Evolutionary conservation across 306 rosid species (phyloP).

Genomic region (Fagus crenata): DNA sequence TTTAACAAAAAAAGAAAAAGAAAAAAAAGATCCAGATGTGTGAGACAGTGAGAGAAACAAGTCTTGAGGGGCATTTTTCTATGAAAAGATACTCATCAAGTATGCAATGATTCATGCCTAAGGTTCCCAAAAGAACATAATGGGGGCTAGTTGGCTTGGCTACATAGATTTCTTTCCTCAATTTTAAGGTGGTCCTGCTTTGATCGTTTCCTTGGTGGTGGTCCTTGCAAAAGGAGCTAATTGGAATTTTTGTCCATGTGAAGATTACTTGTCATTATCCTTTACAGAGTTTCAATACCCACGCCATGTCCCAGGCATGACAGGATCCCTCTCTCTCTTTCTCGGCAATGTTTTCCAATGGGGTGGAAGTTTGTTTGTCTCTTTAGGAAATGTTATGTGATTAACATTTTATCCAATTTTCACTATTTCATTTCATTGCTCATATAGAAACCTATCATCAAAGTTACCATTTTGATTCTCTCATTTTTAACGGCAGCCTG

Average conservation of each 20-base stretch:
- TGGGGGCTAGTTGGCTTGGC: slow-evolving; percentile 23
- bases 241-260: slow-evolving; percentile 14
- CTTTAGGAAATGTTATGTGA: not conserved
- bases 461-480: not conserved
- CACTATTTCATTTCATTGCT: not conserved
- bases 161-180: slow-evolving; percentile 22
- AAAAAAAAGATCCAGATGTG: slow-evolving; percentile 1
- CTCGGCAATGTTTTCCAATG: slow-evolving; percentile 3
- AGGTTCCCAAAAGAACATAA: slow-evolving; percentile 20
- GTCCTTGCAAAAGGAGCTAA: not conserved
- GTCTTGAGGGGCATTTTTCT: slow-evolving; percentile 22
- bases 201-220: slow-evolving; percentile 21
- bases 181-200: slow-evolving; percentile 41
- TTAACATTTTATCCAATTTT: not conserved
- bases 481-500: not conserved
- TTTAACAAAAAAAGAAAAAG: too few relatives aligned
- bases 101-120: slow-evolving; percentile 26
- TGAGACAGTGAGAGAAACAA: slow-evolving; percentile 44
- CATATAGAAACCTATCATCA: not conserved
- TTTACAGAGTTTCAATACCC: slow-evolving; percentile 3
- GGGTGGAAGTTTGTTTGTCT: not conserved
- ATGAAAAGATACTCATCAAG: slow-evolving; percentile 35
- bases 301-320: not conserved
- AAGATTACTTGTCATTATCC: slow-evolving; percentile 6
- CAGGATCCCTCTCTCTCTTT: slow-evolving; percentile 2